phyloP scores from a whole-genome alignment of 2,329 filamentous ascomycete genomes.

The Arthrocladium fulminans region DNA sequence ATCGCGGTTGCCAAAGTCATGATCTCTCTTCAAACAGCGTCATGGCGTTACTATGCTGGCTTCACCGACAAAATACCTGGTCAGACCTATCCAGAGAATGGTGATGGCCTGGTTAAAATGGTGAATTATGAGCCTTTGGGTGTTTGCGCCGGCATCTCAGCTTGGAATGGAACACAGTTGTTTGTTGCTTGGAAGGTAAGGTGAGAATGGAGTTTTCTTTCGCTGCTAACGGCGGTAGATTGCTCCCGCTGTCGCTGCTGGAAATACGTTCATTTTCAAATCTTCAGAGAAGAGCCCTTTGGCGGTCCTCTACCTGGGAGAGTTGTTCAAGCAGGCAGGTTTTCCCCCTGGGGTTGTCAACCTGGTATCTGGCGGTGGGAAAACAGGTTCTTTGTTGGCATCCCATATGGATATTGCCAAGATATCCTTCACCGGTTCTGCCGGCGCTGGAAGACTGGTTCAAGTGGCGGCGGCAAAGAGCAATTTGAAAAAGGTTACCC shows the following conservation, averaged over 20 bases:
- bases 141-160: conserved; percentile 74
- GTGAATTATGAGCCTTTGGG: conserved; percentile 55
- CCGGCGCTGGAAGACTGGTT: conserved; percentile 61
- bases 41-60: conserved; percentile 74
- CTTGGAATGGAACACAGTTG: conserved; percentile 73
- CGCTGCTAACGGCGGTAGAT: conserved; percentile 28
- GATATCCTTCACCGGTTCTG: conserved; percentile 70
- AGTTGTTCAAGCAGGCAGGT: conserved; percentile 62
- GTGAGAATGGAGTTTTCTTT: conserved; percentile 27
- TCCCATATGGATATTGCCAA: conserved; percentile 57
- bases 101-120: conserved; percentile 61
- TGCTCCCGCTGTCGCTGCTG: conserved; percentile 39
- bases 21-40: conserved; percentile 53
- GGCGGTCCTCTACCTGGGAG: conserved; percentile 53
- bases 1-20: conserved; percentile 52
- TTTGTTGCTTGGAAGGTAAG: conserved; percentile 41
- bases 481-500: conserved; percentile 62
- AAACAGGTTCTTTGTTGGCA: conserved; percentile 61
- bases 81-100: conserved; percentile 71
- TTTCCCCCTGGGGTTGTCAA: conserved; percentile 68
- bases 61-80: conserved; percentile 89
- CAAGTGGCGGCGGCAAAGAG: conserved; percentile 59
- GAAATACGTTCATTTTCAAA: conserved; percentile 67
- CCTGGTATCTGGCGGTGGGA: conserved; percentile 52
- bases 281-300: conserved; percentile 60